Evolutionary conservation across 495 filamentous ascomycete species (phyloP), one percentile per base, ranked within the genome.

Genomic region (Rhizodiscina lignyota): DNA sequence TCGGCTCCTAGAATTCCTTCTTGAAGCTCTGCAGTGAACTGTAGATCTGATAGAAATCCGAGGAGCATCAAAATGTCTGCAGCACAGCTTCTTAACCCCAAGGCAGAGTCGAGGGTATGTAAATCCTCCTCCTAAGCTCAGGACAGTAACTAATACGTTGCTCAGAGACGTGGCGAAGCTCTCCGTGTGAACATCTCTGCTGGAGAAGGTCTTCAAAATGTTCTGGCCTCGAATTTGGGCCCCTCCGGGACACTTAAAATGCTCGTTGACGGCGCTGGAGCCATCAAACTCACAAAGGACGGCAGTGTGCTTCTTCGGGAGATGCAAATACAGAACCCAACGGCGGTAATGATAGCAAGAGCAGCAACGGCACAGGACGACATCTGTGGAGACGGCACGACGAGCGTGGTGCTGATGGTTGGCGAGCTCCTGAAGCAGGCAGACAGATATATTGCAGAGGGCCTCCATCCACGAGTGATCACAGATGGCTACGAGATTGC

Each of bases 211-310:
- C 46, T 56, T 13, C 56, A 59, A 40, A 47, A 94, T 81, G 91
- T 97, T 35, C 65, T 97, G 48, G 89, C 92, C 58, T 93, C 85
- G 12, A 97, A 97, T 58, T 54, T 97, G 39, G 89, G 89, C 49
- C 89, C 89, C 29, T 70, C 78, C 36, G 89, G 89, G 20, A 97
- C 89, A 2, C 72, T 97, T 43, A 97, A 97, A 67, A 97, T 97
- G 89, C n/a, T n/a, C n/a, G n/a, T n/a, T n/a, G n/a, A n/a, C n/a
- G n/a, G n/a, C n/a, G n/a, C n/a, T n/a, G n/a, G n/a, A n/a, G n/a
- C n/a, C n/a, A 99, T 99, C 66, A 99, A 96, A 60, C 66, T 99
- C 50, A 99, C 89, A 34, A 99, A 99, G 61, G 89, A 99, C 67
- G 89, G 89, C 51, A 92, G 89, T 52, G 89, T 96, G 32, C 64